Conservation (phyloP, 441 rosid species). For the Bocquillonia castaneifolia region DNA sequence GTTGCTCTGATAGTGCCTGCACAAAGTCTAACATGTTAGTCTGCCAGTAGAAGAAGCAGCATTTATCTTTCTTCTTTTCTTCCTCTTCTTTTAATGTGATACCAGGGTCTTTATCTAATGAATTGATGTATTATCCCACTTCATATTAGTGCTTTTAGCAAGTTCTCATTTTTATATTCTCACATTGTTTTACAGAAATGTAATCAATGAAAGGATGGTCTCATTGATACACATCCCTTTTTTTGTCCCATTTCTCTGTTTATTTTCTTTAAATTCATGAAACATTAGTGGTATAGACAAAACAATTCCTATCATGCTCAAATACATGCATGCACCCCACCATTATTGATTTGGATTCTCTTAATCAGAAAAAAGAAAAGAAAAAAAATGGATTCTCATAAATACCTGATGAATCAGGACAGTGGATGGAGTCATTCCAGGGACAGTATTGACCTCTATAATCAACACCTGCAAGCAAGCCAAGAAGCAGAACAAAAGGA, state of each 20-base stretch:
- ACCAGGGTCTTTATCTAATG: background rate
- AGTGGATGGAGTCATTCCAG: conserved; percentile 94
- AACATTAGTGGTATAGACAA: background rate
- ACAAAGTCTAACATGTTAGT: conserved; percentile 15
- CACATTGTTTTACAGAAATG: background rate
- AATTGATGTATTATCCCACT: background rate
- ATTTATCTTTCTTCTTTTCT: background rate
- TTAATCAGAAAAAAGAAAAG: too few species aligned
- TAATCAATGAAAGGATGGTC: too few species aligned
- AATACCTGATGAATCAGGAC: conserved; percentile 90
- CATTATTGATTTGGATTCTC: background rate
- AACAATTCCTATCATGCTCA: background rate
- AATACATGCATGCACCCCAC: background rate
- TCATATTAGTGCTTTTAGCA: background rate
- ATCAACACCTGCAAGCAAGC: conserved; percentile 56
- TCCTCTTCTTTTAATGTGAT: background rate
- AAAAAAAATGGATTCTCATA: background rate
- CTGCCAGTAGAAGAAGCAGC: too few species aligned
- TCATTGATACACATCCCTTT: too few species aligned
- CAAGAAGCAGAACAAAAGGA: background rate
- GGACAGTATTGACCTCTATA: conserved; percentile 90
- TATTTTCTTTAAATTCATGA: background rate
- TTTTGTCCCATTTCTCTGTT: background rate
- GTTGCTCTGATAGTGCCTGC: conserved; percentile 84
- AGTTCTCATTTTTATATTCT: background rate